Evolutionary conservation across 2,329 filamentous ascomycete species (phyloP), one percentile per base, ranked within the genome.

Genomic region (Calonectria pteridis): DNA sequence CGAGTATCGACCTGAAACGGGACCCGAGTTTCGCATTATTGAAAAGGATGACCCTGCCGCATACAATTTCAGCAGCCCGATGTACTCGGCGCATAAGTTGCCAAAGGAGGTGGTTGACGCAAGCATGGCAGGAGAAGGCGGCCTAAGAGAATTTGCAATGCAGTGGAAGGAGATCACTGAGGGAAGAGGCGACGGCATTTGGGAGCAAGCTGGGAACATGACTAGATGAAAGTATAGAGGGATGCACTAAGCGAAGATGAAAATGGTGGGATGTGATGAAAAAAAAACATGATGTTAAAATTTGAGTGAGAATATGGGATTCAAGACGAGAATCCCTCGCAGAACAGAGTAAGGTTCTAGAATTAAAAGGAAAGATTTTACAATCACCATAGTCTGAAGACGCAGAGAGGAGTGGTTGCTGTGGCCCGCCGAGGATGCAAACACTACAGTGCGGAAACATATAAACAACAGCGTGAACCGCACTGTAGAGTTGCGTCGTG

Each of bases 11-110:
- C 88, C 88, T 0, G 90, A 93, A 10, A 91, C 91, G 81, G 88
- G 89, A 6, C 94, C 95, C 0, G 96, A 98, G 84, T 90, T 99
- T 77, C 90, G 96, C 51, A 88, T 98, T 11, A 91, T 99, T 59
- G 91, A 93, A 78, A 92, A 93, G 82, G 93, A 96, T 76, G 96
- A 98, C 77, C 95, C 96, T 0, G 94, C 96, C 74, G 96, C 96
- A 1, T 97, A 95, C 82, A 94, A 94, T 78, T 97, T 98, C 82
- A 92, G 91, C 77, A 94, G 94, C 6, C 91, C 95, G 1, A 94
- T 96, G 81, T 98, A 98, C 84, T 98, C 95, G 75, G 96, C 97
- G 4, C 96, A 98, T 82, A 99, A 98, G 85, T 86, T 99, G 78
- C 97, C 97, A 0, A 95, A 93, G 83, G 97, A 99, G 79, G 95